A percentile compares a stretch with the other conserved stretches of the same genome.
Evolutionary conservation across 345 rosid genomes (phyloP).

Genomic region (Abelmoschus esculentus): DNA sequence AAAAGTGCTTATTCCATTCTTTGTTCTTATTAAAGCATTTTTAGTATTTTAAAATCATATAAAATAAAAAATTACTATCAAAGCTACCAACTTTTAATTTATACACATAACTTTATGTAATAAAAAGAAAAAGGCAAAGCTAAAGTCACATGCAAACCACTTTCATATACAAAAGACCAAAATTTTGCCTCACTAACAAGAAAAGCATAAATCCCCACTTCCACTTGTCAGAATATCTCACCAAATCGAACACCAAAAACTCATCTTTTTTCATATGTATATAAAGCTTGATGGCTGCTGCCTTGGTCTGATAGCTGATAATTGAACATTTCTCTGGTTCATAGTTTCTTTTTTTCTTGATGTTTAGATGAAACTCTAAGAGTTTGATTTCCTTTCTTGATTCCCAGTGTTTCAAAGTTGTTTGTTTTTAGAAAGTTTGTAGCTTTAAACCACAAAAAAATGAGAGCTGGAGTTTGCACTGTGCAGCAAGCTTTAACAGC

Average conservation of each 20-base stretch:
- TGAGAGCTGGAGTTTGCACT: conserved; percentile 58
- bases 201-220: conserved; percentile 45
- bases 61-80: not conserved
- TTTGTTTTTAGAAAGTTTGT: not conserved
- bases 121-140: conserved; percentile 16
- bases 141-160: conserved; percentile 60
- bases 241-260: too few relatives aligned
- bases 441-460: not conserved
- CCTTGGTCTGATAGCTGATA: not conserved
- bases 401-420: not conserved
- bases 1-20: conserved; percentile 40
- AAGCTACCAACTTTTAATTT: conserved; percentile 19
- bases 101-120: conserved; percentile 25
- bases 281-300: not conserved
- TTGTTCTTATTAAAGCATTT: conserved; percentile 19
- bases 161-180: conserved; percentile 32
- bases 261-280: not conserved
- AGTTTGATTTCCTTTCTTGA: not conserved
- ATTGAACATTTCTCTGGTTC: not conserved
- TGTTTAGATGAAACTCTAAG: conserved; percentile 1
- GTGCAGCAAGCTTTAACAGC: conserved; percentile 50
- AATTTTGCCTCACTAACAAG: conserved; percentile 47
- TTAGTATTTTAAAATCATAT: conserved; percentile 10
- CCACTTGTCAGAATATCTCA: conserved; percentile 12
- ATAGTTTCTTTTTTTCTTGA: too few relatives aligned